Base-by-base conservation (phyloP, 2,329 filamentous ascomycete species). In the Pyrenochaeta sp. region DNA sequence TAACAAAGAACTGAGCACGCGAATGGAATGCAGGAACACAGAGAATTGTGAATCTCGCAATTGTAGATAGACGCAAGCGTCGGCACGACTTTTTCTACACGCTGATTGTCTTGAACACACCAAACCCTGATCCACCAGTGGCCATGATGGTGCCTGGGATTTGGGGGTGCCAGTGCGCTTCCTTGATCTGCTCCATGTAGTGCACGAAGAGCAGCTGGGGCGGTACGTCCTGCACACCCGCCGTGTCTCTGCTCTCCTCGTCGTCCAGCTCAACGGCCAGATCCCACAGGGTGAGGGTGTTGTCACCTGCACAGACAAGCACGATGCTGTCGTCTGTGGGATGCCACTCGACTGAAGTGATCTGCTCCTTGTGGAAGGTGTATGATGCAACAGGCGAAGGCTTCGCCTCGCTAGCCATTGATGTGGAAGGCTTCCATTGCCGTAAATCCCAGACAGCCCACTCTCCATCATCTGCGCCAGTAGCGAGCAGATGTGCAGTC, bases 381-480 rank as follows among this genome's bases (percentile, higher is more conserved):
- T 98, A 99, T 67, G 89, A 90, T 3, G 95, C 95, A n/a, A 98
- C 90, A 1, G 95, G 90, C 42, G 88, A 88, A 5, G 90, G 89
- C 40, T 74, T 79, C 82, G 85, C 63, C 42, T 73, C 67, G 49
- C 79, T 70, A 47, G 75, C 68, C 45, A 83, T 78, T 6, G 79
- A 79, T 29, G 80, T 51, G 74, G 76, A 81, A 2, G 87, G 87
- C 80, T 97, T 97, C 94, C 94, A 98, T 76, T 96, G 90, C 48
- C 95, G 86, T 69, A 99, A 80, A 76, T 99, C 95, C 95, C 95
- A 99, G 20, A 98, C 93, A 1, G 85, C 92, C 92, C 94, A 98
- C 47, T 89, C 87, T 32, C 95, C 95, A 72, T 97, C 92, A 71
- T 99, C 95, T 58, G 91, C 92, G 39, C 95, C 95, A 0, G 93